These are phyloP conservation scores for Nicotiana sylvestris DNA, from an alignment of 257 asterid species.

Conservation along the genomic window DNA sequence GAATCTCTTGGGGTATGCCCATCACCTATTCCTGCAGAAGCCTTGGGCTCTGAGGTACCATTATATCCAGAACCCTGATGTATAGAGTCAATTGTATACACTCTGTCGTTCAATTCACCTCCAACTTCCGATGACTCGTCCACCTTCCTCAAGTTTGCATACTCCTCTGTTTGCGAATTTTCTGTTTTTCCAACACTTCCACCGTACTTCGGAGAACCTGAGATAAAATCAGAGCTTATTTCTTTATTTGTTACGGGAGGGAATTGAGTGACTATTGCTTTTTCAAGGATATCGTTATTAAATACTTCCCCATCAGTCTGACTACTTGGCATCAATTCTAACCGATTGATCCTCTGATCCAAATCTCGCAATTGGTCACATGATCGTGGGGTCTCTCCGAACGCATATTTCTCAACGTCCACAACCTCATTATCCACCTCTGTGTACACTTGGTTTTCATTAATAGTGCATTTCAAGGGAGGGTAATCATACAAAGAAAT, in stretches of 20 bases:
- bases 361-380: slow-evolving; percentile 58
- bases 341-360: slow-evolving; percentile 65
- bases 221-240: slow-evolving; percentile 34
- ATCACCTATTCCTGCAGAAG: slow-evolving; percentile 41
- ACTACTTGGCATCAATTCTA: slow-evolving; percentile 71
- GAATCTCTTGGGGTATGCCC: slow-evolving; percentile 50
- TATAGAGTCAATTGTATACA: slow-evolving; percentile 84
- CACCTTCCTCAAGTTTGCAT: slow-evolving; percentile 39
- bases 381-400: slow-evolving; percentile 64
- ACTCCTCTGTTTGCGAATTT: slow-evolving; percentile 41
- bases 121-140: slow-evolving; percentile 53
- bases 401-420: slow-evolving; percentile 72
- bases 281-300: slow-evolving; percentile 56
- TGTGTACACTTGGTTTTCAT: slow-evolving; percentile 36
- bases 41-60: slow-evolving; percentile 40
- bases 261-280: slow-evolving; percentile 70
- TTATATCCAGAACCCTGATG: slow-evolving; percentile 45
- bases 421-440: slow-evolving; percentile 50
- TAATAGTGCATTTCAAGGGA: slow-evolving; percentile 66
- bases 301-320: slow-evolving; percentile 51
- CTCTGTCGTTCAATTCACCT: slow-evolving; percentile 72
- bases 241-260: slow-evolving; percentile 57
- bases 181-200: slow-evolving; percentile 52
- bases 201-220: slow-evolving; percentile 55
- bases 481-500: slow-evolving; percentile 62